phyloP scores from a whole-genome alignment of 495 filamentous ascomycete species.

The Durotheca rogersii region DNA sequence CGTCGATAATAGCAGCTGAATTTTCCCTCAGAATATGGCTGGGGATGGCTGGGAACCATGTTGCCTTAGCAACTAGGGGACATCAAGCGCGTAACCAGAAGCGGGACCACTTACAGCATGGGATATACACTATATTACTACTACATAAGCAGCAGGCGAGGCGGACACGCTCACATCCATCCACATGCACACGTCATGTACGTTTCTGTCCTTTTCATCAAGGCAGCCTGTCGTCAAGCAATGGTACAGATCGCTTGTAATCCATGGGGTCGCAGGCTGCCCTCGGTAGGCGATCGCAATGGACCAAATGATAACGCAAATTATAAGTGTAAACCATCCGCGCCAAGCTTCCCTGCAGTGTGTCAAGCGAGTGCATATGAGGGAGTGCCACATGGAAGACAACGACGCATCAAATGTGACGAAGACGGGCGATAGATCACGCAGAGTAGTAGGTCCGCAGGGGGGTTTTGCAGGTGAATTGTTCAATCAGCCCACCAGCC shows the following conservation, averaged over 20 bases:
- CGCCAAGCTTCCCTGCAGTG: not conserved
- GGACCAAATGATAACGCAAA: slow-evolving; percentile 6
- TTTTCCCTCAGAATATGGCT: not conserved
- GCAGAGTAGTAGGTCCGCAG: too few species aligned
- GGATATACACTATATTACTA: not conserved
- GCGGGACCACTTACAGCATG: too few species aligned
- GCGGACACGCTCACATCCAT: not conserved
- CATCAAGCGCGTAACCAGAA: not conserved
- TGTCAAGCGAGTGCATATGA: not conserved
- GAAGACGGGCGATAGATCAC: too few species aligned
- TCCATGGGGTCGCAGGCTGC: slow-evolving; percentile 1
- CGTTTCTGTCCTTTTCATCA: too few species aligned
- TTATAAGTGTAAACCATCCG: slow-evolving; percentile 5
- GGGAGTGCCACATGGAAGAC: slow-evolving; percentile 9
- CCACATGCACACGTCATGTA: too few species aligned
- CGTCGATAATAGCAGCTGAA: not conserved
- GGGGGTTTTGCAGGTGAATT: too few species aligned
- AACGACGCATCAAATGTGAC: slow-evolving; percentile 14
- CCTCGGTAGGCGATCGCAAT: slow-evolving; percentile 10
- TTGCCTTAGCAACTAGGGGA: not conserved
- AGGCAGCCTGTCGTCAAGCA: not conserved
- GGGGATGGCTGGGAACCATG: not conserved
- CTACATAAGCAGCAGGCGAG: not conserved
- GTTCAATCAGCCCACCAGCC: slow-evolving; percentile 10
- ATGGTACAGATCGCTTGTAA: slow-evolving; percentile 1